Base-by-base conservation (phyloP, 805 yeast genomes). In the Pichia deserticola region DNA sequence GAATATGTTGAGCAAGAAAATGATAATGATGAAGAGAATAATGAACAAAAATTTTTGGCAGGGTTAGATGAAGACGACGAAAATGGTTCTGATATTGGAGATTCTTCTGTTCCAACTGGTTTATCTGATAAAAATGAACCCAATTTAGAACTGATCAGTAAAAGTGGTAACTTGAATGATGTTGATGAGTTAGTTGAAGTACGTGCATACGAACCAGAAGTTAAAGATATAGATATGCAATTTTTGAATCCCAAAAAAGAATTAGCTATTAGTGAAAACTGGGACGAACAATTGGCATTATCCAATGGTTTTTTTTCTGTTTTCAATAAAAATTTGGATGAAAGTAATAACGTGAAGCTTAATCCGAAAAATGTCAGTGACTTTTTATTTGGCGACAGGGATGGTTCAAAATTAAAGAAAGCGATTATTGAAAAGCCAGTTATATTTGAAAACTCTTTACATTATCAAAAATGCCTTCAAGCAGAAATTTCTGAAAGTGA, bases 161-260 rank as follows among this genome's bases (percentile, higher is more conserved):
- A 28, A 5, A 40, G 27, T 36, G n/a, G 34, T 3, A 33, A 33
- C 12, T 28, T 13, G 2, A 39, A 44, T 15, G 50, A 42, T 60
- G 54, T 61, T 63, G 54, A 56, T 20, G 76, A 73, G 3, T 61
- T 80, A 25, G 72, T 83, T 7, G 71, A 75, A 44, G 86, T 82
- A 55, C 83, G 79, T 57, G 84, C 80, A 3, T 86, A 78, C 60
- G 93, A 86, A 62, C 92, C 92, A 0, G 79, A 79, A 51, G 66
- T 76, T 13, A 69, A 68, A 28, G 77, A 70, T 33, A 60, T 68
- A 1, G 81, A 77, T 57, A 67, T 74, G 62, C 75, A 60, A 36
- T 72, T 68, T 53, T 64, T 70, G 55, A 68, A 49, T 57, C 60
- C 37, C 58, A 73, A 60, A 30, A 75, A 81, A 1, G 61, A 70